Percentiles rank a stretch among this genome's conserved stretches.
phyloP scores from a whole-genome alignment of 139 green algal species.

The Pedinophyceae sp. region DNA sequence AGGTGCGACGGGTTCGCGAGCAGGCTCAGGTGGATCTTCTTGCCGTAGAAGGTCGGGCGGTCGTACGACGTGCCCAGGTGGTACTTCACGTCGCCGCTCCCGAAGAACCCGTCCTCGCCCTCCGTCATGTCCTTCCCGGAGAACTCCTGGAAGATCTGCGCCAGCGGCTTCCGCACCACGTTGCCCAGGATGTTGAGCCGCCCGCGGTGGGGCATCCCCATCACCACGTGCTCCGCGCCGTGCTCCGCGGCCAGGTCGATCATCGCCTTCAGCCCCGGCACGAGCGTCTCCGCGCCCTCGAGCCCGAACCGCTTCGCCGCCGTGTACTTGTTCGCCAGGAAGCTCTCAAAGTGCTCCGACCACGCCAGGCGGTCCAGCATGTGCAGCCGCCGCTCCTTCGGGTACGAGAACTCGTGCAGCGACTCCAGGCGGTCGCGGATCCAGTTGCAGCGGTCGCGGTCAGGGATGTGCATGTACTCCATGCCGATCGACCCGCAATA shows the following conservation, averaged over 20 bases:
- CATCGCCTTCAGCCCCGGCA: constrained; percentile 89
- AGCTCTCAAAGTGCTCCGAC: constrained; percentile 90
- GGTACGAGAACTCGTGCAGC: constrained; percentile 8
- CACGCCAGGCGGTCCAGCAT: constrained; percentile 87
- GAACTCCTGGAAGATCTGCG: constrained; percentile 23
- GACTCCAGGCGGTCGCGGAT: neutral
- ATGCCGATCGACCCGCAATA: constrained; percentile 78
- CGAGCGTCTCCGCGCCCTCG: constrained; percentile 75
- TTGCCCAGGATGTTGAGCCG: constrained; percentile 95
- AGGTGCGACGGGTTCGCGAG: constrained; percentile 92
- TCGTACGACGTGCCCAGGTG: constrained; percentile 91
- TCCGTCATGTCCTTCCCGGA: neutral
- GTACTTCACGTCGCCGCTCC: constrained; percentile 92
- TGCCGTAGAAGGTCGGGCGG: constrained; percentile 69
- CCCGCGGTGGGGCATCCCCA: constrained; percentile 65
- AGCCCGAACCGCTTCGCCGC: constrained; percentile 35
- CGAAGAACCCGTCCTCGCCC: too few relatives aligned
- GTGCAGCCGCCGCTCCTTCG: constrained; percentile 50
- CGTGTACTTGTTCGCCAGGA: constrained; percentile 81
- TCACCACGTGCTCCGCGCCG: constrained; percentile 66
- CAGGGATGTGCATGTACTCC: constrained; percentile 97
- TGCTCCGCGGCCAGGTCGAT: constrained; percentile 81
- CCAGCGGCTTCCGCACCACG: constrained; percentile 93
- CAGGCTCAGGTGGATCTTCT: constrained; percentile 81
- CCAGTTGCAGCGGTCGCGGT: constrained; percentile 90